A percentile compares a stretch with the other conserved stretches of the same genome.
phyloP scores from a whole-genome alignment of 345 rosid genomes.

The Angophora floribunda region DNA sequence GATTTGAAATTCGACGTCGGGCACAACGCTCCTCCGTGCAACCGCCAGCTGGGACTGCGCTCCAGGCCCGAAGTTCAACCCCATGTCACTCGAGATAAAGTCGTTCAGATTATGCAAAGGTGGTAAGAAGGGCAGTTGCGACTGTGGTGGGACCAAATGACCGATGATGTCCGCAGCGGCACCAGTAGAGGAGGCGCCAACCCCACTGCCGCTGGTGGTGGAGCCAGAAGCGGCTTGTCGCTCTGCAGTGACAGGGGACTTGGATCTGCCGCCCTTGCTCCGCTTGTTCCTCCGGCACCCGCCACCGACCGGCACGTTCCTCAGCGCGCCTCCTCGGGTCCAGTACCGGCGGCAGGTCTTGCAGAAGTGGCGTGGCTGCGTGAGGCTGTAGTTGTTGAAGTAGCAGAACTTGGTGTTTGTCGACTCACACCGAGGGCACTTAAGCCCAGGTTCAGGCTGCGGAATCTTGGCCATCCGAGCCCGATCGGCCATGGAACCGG shows the following conservation, averaged over 20 bases:
- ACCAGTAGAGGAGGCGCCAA: slow-evolving; percentile 12
- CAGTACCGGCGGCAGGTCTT: slow-evolving; percentile 70
- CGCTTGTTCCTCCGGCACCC: slow-evolving; percentile 56
- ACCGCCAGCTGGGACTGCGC: slow-evolving; percentile 6
- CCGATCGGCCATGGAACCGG: slow-evolving; percentile 44
- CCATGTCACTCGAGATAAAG: slow-evolving; percentile 13
- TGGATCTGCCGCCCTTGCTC: slow-evolving; percentile 46
- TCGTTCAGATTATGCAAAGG: slow-evolving; percentile 25
- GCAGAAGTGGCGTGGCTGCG: slow-evolving; percentile 79
- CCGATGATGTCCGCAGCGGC: background rate
- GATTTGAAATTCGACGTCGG: slow-evolving; percentile 18
- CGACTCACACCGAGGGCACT: slow-evolving; percentile 66
- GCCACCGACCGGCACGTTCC: slow-evolving; percentile 73
- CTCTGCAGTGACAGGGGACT: slow-evolving; percentile 18
- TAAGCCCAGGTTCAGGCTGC: slow-evolving; percentile 43
- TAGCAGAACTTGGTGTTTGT: slow-evolving; percentile 69
- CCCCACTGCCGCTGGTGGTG: slow-evolving; percentile 11
- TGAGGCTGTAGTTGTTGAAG: slow-evolving; percentile 68
- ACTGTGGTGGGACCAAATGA: slow-evolving; percentile 4
- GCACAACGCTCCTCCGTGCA: background rate
- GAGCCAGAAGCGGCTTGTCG: background rate
- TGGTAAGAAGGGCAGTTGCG: slow-evolving; percentile 27
- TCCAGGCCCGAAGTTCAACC: slow-evolving; percentile 12
- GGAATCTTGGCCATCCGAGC: slow-evolving; percentile 50
- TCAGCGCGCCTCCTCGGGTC: slow-evolving; percentile 71